phyloP scores from a whole-genome alignment of 2,329 filamentous ascomycete genomes.

The Pseudofabraea citricarpa region DNA sequence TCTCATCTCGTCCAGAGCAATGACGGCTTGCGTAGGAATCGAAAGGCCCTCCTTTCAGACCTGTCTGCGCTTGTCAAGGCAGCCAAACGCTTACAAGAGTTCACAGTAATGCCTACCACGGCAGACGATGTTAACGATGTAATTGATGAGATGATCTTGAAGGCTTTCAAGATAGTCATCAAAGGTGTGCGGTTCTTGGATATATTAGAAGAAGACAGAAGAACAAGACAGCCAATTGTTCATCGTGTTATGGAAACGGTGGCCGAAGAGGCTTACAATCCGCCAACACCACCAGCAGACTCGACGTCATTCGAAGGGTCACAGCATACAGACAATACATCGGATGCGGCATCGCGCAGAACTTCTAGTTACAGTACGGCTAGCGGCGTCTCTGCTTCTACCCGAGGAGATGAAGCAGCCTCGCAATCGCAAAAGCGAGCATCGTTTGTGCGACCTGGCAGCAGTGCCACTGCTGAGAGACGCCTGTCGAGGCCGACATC shows the following conservation, averaged over 20 bases:
- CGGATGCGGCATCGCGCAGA: constrained; percentile 23
- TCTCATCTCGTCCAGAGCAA: constrained; percentile 69
- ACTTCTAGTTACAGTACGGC: constrained; percentile 25
- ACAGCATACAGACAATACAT: constrained; percentile 39
- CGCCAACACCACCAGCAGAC: constrained; percentile 61
- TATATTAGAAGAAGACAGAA: constrained; percentile 65
- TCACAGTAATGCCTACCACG: constrained; percentile 44
- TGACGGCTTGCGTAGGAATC: constrained; percentile 70
- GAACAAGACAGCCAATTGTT: constrained; percentile 41
- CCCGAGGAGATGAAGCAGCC: constrained; percentile 23
- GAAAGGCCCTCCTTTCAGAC: constrained; percentile 85
- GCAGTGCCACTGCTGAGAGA: constrained; percentile 15
- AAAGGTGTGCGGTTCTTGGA: constrained; percentile 88
- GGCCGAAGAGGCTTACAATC: constrained; percentile 51
- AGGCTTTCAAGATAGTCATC: constrained; percentile 91
- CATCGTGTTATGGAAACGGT: constrained; percentile 58
- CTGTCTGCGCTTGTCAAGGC: constrained; percentile 85
- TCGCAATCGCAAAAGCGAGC: constrained; percentile 25
- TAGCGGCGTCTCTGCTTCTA: constrained; percentile 20
- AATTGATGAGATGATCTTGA: constrained; percentile 88
- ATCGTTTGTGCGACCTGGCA: constrained; percentile 17
- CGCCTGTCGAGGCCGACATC: constrained; percentile 21
- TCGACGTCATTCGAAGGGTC: constrained; percentile 38
- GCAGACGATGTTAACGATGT: constrained; percentile 64
- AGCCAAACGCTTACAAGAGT: constrained; percentile 77